A percentile compares a stretch with the other conserved stretches of the same genome.
Evolutionary conservation across 78 protist genomes (phyloP).

Genomic region (slime mould (Dictyostelium discoideum)): dicty_2.7 NC_007090.3:3224501-3225000

Average conservation of each 20-base stretch:
- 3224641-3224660: too few species aligned
- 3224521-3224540: too few species aligned
- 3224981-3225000: constrained; percentile 43
- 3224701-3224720: too few species aligned
- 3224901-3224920: constrained; percentile 67
- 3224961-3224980: constrained; percentile 44
- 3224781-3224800: neutral
- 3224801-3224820: constrained; percentile 4
- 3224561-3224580: too few species aligned
- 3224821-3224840: neutral
- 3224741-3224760: neutral
- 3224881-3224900: constrained; percentile 67
- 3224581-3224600: too few species aligned
- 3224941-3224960: constrained; percentile 39
- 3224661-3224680: neutral
- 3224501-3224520: too few species aligned
- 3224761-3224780: neutral
- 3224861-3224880: constrained; percentile 43
- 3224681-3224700: too few species aligned
- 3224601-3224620: neutral
- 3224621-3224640: too few species aligned
- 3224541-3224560: too few species aligned
- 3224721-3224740: too few species aligned
- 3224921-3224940: constrained; percentile 65
- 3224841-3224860: constrained; percentile 24